Percentiles rank a stretch among this genome's conserved stretches.
phyloP scores from a whole-genome alignment of 805 yeast genomes.

The Ogataea pini region DNA sequence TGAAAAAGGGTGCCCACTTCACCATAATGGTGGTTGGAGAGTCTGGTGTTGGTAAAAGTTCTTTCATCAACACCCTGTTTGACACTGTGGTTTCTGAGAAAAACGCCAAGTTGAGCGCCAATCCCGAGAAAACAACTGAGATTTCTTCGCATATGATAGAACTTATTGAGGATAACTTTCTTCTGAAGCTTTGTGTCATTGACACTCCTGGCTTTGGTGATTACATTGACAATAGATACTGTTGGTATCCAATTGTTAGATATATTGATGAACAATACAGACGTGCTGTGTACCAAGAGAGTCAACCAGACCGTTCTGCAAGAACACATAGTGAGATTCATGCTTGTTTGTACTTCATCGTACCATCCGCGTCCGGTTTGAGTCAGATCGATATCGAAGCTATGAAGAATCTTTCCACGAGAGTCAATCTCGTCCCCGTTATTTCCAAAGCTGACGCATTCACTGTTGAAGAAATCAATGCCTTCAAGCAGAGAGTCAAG shows the following conservation, averaged over 20 bases:
- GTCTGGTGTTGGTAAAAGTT: constrained; percentile 80
- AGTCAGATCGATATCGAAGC: constrained; percentile 69
- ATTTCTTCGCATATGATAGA: constrained; percentile 44
- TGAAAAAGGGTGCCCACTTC: constrained; percentile 67
- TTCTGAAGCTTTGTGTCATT: constrained; percentile 57
- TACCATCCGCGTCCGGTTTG: constrained; percentile 64
- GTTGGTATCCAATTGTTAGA: constrained; percentile 69
- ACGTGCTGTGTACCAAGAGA: constrained; percentile 69
- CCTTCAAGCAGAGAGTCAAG: constrained; percentile 55
- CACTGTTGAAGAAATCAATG: constrained; percentile 53
- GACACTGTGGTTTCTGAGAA: constrained; percentile 44
- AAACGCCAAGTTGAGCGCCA: constrained; percentile 19
- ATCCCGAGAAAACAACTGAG: constrained; percentile 36
- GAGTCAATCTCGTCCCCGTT: constrained; percentile 82
- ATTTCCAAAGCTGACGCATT: constrained; percentile 79
- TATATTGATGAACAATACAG: constrained; percentile 81
- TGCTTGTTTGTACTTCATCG: constrained; percentile 79
- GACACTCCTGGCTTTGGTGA: constrained; percentile 84
- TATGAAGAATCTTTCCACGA: constrained; percentile 65
- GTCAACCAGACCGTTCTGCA: constrained; percentile 61
- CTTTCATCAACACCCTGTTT: constrained; percentile 79
- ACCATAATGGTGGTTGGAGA: constrained; percentile 87
- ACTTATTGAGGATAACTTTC: constrained; percentile 60
- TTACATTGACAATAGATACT: constrained; percentile 59
- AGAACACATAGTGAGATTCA: constrained; percentile 72